These are phyloP conservation scores for Kurtzmaniella cleridarum DNA, from an alignment of 805 yeast species.

Conservation along the genomic window DNA sequence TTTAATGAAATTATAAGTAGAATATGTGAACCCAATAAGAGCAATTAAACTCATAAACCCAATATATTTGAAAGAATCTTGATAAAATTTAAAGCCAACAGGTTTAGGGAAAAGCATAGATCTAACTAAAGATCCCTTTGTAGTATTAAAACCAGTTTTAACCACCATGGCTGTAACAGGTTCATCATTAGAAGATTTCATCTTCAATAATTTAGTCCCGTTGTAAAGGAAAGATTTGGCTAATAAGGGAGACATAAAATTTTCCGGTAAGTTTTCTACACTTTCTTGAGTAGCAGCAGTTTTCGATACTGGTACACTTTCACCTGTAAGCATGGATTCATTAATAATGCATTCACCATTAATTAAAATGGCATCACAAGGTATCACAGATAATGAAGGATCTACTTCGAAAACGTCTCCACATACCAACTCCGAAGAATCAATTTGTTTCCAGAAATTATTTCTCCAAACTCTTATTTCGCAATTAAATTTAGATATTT, in stretches of 20 bases:
- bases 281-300: conserved; percentile 58
- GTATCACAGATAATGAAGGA: conserved; percentile 66
- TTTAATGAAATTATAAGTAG: conserved; percentile 76
- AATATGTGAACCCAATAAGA: conserved; percentile 71
- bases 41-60: conserved; percentile 93
- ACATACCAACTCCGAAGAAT: conserved; percentile 79
- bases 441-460: conserved; percentile 83
- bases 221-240: conserved; percentile 74
- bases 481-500: conserved; percentile 69
- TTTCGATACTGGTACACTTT: conserved; percentile 94
- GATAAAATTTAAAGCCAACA: conserved; percentile 84
- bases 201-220: conserved; percentile 86
- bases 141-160: conserved; percentile 89
- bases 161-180: conserved; percentile 85
- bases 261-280: conserved; percentile 50
- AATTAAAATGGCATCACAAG: conserved; percentile 83
- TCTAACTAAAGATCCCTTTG: conserved; percentile 88
- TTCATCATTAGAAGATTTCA: conserved; percentile 64
- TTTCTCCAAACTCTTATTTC: conserved; percentile 87
- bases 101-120: conserved; percentile 98
- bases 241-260: conserved; percentile 58
- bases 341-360: conserved; percentile 96
- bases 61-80: conserved; percentile 92
- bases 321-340: conserved; percentile 97
- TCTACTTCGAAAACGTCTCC: conserved; percentile 95